Evolutionary conservation across 352 stramenopile genomes (phyloP), one percentile per base, ranked within the genome.

Genomic region (Phytophthora agathidicida): DNA sequence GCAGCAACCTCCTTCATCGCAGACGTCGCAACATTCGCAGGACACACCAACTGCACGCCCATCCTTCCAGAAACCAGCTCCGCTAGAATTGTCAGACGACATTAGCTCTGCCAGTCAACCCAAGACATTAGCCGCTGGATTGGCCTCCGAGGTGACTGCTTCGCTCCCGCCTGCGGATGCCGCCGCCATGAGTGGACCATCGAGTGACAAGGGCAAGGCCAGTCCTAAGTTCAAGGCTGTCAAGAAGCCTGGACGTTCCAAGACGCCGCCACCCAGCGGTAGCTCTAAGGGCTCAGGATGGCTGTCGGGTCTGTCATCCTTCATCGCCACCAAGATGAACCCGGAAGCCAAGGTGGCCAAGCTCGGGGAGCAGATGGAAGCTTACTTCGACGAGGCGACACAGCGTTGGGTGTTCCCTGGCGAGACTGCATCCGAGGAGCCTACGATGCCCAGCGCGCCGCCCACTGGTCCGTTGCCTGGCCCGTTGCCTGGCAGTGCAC

Each of bases 351-450:
- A 92, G 68, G 79, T 91, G 2, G 88, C 77, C 36, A 86, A 95
- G 45, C 70, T 95, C 11, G 80, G 82, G 2, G 70, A 83, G 57
- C 69, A 93, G 8, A 86, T 91, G 83, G 77, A 91, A 35, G 86
- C 83, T 7, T 93, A 93, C 51, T 96, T 77, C 41, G 83, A 91
- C 55, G 70, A 96, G 53, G 67, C 90, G 24, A 77, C 81, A 35
- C 93, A 96, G 64, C 75, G 86, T n/a, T 96, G 88, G 88, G 74
- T 96, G 5, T 95, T 96, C 62, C 88, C 88, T 33, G 88, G 81
- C 19, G 88, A 94, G 69, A 75, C 71, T 1, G 68, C 77, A n/a
- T 41, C 69, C 1, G 86, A 92, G 17, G 84, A 93, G 53, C 59
- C 71, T 4, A 23, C 65, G 10, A 85, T 81, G 51, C 86, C 85